Percentiles rank a stretch among this genome's conserved stretches.
These are phyloP conservation scores for Phoma sp. DNA, from an alignment of 2,329 filamentous ascomycete genomes.

Conservation along the genomic window DNA sequence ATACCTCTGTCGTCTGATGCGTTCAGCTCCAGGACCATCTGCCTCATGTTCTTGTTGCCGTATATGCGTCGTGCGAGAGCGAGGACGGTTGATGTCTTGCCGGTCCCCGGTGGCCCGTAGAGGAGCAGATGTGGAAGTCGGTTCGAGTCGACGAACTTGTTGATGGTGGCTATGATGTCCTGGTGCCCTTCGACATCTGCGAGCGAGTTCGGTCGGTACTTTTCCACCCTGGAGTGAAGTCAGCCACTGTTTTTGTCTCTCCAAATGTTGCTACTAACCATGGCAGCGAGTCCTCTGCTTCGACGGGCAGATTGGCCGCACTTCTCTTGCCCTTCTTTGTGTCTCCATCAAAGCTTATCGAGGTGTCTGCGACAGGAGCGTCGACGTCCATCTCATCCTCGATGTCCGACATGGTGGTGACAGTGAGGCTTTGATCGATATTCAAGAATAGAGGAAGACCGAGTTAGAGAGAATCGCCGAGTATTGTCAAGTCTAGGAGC, in stretches of 20 bases:
- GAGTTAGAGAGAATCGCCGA: background rate
- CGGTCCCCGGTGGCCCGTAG: constrained; percentile 94
- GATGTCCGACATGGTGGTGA: constrained; percentile 58
- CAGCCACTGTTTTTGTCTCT: background rate
- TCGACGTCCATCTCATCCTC: constrained; percentile 74
- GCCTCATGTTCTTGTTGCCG: constrained; percentile 86
- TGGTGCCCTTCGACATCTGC: constrained; percentile 95
- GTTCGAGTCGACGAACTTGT: constrained; percentile 95
- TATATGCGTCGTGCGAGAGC: constrained; percentile 94
- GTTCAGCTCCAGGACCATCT: constrained; percentile 98
- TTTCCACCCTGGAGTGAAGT: constrained; percentile 76
- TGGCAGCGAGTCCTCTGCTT: constrained; percentile 90
- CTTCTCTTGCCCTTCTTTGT: constrained; percentile 88
- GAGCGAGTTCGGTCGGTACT: constrained; percentile 88
- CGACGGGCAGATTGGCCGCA: constrained; percentile 89
- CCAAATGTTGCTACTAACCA: constrained; percentile 64
- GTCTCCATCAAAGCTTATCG: constrained; percentile 75
- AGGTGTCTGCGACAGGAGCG: constrained; percentile 57
- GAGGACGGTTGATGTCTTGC: constrained; percentile 96
- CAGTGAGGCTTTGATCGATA: no score
- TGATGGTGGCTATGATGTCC: constrained; percentile 96
- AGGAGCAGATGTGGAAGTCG: constrained; percentile 93
- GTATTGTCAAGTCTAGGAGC: background rate
- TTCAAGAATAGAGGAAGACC: background rate
- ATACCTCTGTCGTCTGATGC: constrained; percentile 97